Percentiles rank a stretch among this genome's conserved stretches.
phyloP scores from a whole-genome alignment of 148 eudicot species.

The Silene latifolia region DNA sequence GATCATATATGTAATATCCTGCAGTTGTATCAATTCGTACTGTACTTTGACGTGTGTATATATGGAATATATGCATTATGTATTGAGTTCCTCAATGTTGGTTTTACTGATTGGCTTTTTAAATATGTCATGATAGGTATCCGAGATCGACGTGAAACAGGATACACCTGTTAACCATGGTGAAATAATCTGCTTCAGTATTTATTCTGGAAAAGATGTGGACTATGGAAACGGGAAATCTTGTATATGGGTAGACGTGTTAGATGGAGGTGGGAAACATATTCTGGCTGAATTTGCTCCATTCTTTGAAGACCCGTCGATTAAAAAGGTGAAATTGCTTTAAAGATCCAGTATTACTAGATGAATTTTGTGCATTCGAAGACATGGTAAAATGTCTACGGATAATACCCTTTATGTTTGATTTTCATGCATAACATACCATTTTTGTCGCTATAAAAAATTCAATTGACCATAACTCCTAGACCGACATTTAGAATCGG shows the following conservation, averaged over 20 bases:
- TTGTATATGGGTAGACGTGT: conserved; percentile 94
- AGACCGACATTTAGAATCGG: no score
- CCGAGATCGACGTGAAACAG: conserved; percentile 89
- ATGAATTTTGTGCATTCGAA: not conserved
- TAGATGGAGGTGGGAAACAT: conserved; percentile 79
- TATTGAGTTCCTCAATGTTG: conserved; percentile 7
- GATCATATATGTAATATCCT: not conserved
- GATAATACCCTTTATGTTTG: no score
- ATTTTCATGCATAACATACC: no score
- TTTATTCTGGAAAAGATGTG: conserved; percentile 72
- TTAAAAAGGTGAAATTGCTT: conserved; percentile 58
- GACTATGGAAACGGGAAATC: conserved; percentile 84
- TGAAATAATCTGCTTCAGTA: conserved; percentile 94
- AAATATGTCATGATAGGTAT: conserved; percentile 47
- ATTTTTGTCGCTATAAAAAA: no score
- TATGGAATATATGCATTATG: not conserved
- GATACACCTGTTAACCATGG: conserved; percentile 96
- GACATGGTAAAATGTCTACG: not conserved
- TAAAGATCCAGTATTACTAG: not conserved
- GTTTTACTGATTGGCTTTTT: conserved; percentile 15
- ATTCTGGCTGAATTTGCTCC: conserved; percentile 75
- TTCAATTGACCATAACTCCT: no score
- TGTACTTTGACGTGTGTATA: conserved; percentile 7
- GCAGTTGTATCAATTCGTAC: not conserved
- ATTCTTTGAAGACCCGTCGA: conserved; percentile 78